Evolutionary conservation across 2,329 filamentous ascomycete species (phyloP).

Genomic region (Colletotrichum plurivorum): DNA sequence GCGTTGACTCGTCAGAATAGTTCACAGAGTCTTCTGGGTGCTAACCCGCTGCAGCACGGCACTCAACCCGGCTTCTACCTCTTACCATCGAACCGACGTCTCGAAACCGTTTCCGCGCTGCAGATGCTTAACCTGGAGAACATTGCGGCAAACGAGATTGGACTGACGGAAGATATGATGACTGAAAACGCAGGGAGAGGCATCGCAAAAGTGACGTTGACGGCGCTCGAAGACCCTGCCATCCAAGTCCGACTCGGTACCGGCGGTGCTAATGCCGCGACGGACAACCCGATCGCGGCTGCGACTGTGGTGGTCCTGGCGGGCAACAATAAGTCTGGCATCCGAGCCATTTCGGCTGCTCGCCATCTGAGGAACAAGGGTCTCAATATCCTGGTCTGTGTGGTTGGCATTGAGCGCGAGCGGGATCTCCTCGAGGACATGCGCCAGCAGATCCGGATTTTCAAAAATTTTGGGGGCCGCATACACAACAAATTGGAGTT

Average conservation of each 20-base stretch:
- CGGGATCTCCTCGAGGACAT: slow-evolving; percentile 85
- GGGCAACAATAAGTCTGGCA: slow-evolving; percentile 93
- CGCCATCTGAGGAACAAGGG: slow-evolving; percentile 90
- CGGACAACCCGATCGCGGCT: slow-evolving; percentile 43
- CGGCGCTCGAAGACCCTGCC: slow-evolving; percentile 74
- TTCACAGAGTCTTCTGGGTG: slow-evolving; percentile 34
- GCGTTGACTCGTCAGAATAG: slow-evolving; percentile 36
- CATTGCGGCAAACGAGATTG: slow-evolving; percentile 88
- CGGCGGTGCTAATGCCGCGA: slow-evolving; percentile 49
- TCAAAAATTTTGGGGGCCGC: slow-evolving; percentile 85
- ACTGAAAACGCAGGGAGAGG: slow-evolving; percentile 91
- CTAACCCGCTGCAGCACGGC: slow-evolving; percentile 47
- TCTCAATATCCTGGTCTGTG: slow-evolving; percentile 83
- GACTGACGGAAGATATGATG: slow-evolving; percentile 90
- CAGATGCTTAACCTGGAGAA: slow-evolving; percentile 96
- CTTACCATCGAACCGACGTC: slow-evolving; percentile 67
- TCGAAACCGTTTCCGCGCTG: slow-evolving; percentile 77
- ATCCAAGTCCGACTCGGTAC: slow-evolving; percentile 68
- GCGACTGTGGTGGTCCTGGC: slow-evolving; percentile 81
- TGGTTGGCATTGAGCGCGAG: slow-evolving; percentile 88
- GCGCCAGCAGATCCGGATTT: slow-evolving; percentile 85
- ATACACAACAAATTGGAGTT: slow-evolving; percentile 74
- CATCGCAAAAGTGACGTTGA: slow-evolving; percentile 86
- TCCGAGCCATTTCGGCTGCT: slow-evolving; percentile 86
- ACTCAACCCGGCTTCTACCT: slow-evolving; percentile 66